A percentile compares a stretch with the other conserved stretches of the same genome.
phyloP scores from a whole-genome alignment of 2,329 filamentous ascomycete genomes.

The Fusarium oligoseptatum region DNA sequence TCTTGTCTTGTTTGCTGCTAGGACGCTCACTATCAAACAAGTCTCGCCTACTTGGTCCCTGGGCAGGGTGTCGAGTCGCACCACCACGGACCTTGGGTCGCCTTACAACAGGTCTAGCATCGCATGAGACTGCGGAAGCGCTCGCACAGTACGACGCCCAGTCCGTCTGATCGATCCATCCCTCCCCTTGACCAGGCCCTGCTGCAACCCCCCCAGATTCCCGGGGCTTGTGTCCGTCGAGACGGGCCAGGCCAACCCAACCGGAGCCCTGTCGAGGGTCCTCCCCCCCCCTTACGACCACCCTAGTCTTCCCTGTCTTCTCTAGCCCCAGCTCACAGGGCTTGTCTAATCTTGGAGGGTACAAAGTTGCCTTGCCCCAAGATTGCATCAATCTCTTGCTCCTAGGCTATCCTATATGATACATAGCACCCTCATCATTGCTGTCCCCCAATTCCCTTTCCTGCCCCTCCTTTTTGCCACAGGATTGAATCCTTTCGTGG shows the following conservation, averaged over 20 bases:
- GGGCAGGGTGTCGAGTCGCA: slow-evolving; percentile 43
- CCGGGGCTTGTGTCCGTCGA: slow-evolving; percentile 47
- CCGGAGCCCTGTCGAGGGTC: slow-evolving; percentile 42
- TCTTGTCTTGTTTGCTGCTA: slow-evolving; percentile 26
- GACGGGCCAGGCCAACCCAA: slow-evolving; percentile 44
- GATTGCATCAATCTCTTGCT: slow-evolving; percentile 50
- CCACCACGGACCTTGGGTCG: slow-evolving; percentile 43
- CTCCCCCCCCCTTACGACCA: slow-evolving; percentile 46
- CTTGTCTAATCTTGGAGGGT: slow-evolving; percentile 47
- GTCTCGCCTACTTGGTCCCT: slow-evolving; percentile 27
- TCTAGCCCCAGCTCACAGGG: slow-evolving; percentile 45
- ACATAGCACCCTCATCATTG: slow-evolving; percentile 41
- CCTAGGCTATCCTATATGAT: slow-evolving; percentile 44
- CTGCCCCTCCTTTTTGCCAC: slow-evolving; percentile 36
- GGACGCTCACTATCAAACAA: slow-evolving; percentile 30
- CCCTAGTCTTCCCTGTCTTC: slow-evolving; percentile 45
- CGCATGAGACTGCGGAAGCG: slow-evolving; percentile 43
- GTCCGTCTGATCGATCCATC: slow-evolving; percentile 45
- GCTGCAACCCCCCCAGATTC: slow-evolving; percentile 47
- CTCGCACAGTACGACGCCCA: slow-evolving; percentile 41
- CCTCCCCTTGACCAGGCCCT: slow-evolving; percentile 37
- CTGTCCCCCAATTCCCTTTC: slow-evolving; percentile 28
- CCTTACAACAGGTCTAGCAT: slow-evolving; percentile 42
- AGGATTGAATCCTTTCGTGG: slow-evolving; percentile 29
- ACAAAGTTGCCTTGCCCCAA: slow-evolving; percentile 45